A percentile compares a stretch with the other conserved stretches of the same genome.
These are phyloP conservation scores for Xylaria sp. DNA, from an alignment of 2,329 filamentous ascomycete species.

Conservation along the genomic window DNA sequence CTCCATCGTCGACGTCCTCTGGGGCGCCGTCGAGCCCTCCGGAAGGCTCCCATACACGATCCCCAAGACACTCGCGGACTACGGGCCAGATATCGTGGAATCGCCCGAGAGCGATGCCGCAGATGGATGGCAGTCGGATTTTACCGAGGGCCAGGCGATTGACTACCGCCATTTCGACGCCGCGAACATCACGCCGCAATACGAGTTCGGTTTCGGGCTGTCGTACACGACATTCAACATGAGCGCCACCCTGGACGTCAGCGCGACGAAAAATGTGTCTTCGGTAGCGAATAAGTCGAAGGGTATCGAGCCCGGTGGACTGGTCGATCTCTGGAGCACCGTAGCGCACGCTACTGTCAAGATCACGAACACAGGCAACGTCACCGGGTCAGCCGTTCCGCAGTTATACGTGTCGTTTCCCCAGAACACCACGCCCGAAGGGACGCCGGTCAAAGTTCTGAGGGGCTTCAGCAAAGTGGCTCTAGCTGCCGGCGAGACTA, in stretches of 20 bases:
- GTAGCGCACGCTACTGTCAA: conserved; percentile 60
- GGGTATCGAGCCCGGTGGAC: conserved; percentile 62
- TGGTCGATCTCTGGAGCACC: conserved; percentile 64
- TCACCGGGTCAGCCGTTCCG: conserved; percentile 61
- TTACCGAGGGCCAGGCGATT: conserved; percentile 73
- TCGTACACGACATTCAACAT: conserved; percentile 64
- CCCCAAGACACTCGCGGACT: conserved; percentile 64
- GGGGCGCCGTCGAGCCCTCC: conserved; percentile 68
- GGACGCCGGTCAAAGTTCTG: conserved; percentile 62
- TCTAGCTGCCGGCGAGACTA: conserved; percentile 56
- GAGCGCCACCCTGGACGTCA: conserved; percentile 57
- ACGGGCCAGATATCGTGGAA: conserved; percentile 56
- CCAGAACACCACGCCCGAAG: conserved; percentile 49
- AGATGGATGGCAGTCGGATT: conserved; percentile 60
- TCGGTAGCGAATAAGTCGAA: conserved; percentile 48
- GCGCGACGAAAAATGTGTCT: conserved; percentile 38
- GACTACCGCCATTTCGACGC: conserved; percentile 75
- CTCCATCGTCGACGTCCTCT: conserved; percentile 70
- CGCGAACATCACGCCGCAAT: conserved; percentile 67
- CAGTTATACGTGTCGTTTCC: conserved; percentile 66
- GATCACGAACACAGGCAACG: conserved; percentile 63
- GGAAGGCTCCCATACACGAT: conserved; percentile 77
- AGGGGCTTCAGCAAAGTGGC: conserved; percentile 64
- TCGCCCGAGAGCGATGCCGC: conserved; percentile 52
- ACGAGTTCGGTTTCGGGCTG: conserved; percentile 73